Percentiles rank a stretch among this genome's conserved stretches.
These are phyloP conservation scores for Murraya koenigii DNA, from an alignment of 345 rosid species.

Conservation along the genomic window DNA sequence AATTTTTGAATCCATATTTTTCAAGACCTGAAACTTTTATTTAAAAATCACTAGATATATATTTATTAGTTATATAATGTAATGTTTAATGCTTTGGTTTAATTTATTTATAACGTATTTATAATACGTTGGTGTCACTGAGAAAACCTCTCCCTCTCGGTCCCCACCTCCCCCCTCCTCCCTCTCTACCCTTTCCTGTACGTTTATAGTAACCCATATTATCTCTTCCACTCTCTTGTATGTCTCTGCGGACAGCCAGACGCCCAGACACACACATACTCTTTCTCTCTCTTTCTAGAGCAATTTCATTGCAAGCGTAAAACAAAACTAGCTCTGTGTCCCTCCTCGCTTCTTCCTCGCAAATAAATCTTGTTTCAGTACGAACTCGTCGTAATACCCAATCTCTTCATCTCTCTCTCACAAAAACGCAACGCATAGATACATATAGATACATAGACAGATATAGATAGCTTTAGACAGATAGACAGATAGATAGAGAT, in stretches of 20 bases:
- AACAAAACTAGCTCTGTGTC: background rate
- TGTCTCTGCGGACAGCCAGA: no score
- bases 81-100: no score
- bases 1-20: no score
- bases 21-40: no score
- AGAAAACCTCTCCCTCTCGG: constrained; percentile 15
- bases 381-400: background rate
- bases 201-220: constrained; percentile 12
- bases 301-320: background rate
- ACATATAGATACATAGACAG: background rate
- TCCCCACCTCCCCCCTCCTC: background rate
- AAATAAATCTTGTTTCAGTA: background rate
- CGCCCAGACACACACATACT: no score
- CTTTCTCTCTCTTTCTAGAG: constrained; percentile 7
- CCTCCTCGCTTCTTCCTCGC: background rate
- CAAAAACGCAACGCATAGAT: background rate
- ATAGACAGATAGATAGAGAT: background rate
- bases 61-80: no score
- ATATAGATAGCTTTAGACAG: background rate
- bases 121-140: no score
- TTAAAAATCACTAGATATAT: no score
- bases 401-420: no score
- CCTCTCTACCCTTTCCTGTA: constrained; percentile 7
- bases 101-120: no score
- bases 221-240: constrained; percentile 5